Conservation (phyloP, 805 yeast genomes). For the Kluyveromyces nonfermentans region DNA sequence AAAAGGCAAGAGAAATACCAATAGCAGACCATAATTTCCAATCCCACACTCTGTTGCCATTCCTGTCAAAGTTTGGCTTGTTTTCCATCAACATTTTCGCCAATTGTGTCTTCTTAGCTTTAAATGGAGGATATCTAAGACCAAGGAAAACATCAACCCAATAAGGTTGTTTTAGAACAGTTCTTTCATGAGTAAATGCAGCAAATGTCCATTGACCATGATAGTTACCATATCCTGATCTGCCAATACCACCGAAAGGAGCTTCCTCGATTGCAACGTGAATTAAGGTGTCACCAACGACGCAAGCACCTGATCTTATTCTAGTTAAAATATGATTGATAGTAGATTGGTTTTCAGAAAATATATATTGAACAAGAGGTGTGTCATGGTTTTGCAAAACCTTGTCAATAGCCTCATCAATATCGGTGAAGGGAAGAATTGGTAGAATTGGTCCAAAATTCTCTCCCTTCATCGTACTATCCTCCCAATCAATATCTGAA, state of each 20-base stretch:
- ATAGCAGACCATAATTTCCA: not conserved
- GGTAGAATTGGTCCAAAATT: constrained; percentile 85
- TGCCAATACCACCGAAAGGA: constrained; percentile 91
- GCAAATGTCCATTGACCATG: constrained; percentile 66
- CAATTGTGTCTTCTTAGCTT: constrained; percentile 25
- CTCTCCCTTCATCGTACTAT: constrained; percentile 65
- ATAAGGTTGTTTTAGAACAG: constrained; percentile 52
- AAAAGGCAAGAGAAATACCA: not conserved
- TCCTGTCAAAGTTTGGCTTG: constrained; percentile 30
- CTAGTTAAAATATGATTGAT: constrained; percentile 39
- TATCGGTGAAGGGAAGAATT: constrained; percentile 42
- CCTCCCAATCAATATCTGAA: constrained; percentile 53
- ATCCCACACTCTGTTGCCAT: constrained; percentile 22
- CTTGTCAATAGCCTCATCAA: constrained; percentile 36
- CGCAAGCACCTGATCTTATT: constrained; percentile 64
- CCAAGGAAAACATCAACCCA: constrained; percentile 51
- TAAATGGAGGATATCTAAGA: constrained; percentile 62
- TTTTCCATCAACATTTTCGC: constrained; percentile 24
- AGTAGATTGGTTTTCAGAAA: constrained; percentile 39
- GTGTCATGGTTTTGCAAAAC: constrained; percentile 49
- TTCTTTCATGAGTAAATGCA: constrained; percentile 69
- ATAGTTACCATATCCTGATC: constrained; percentile 73
- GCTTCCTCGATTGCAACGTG: constrained; percentile 59
- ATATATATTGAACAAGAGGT: constrained; percentile 75
- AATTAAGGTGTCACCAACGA: constrained; percentile 60